Evolutionary conservation across 495 filamentous ascomycete species (phyloP).

Genomic region (Hypoxylon intermedium): DNA sequence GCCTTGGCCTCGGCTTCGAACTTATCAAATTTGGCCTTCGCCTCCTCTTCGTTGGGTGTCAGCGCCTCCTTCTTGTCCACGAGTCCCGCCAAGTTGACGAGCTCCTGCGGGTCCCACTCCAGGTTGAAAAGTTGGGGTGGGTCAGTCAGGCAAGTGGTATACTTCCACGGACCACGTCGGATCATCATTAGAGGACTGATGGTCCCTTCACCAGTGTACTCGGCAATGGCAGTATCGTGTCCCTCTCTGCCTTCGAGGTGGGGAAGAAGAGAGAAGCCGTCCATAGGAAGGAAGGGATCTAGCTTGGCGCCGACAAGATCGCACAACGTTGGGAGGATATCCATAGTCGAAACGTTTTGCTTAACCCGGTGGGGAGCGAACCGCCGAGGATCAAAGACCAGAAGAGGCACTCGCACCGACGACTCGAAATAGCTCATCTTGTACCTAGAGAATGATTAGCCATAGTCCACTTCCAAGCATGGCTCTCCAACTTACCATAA

Average conservation of each 20-base stretch:
- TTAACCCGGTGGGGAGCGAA: constrained; percentile 73
- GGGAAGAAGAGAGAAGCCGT: constrained; percentile 75
- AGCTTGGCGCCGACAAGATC: constrained; percentile 75
- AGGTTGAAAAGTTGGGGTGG: constrained; percentile 81
- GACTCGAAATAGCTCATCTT: constrained; percentile 93
- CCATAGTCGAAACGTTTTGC: constrained; percentile 83
- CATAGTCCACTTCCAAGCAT: not conserved
- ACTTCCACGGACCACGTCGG: constrained; percentile 81
- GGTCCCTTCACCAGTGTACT: constrained; percentile 90
- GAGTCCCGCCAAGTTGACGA: constrained; percentile 68
- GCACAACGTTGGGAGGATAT: constrained; percentile 83
- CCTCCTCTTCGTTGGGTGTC: constrained; percentile 49
- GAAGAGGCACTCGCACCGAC: constrained; percentile 80
- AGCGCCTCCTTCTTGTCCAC: constrained; percentile 45
- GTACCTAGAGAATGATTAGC: constrained; percentile 58
- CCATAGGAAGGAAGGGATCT: constrained; percentile 70
- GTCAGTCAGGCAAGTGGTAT: constrained; percentile 79
- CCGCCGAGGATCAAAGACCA: constrained; percentile 72
- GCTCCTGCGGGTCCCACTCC: constrained; percentile 72
- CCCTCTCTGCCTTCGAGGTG: constrained; percentile 69
- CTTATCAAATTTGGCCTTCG: constrained; percentile 56
- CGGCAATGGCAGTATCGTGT: constrained; percentile 79
- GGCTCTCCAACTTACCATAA: constrained; percentile 63
- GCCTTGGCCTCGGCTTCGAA: constrained; percentile 70
- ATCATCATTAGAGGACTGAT: constrained; percentile 92